Evolutionary conservation across 176 grass and related monocot genomes (phyloP).

Genomic region (Melocanna baccifera): DNA sequence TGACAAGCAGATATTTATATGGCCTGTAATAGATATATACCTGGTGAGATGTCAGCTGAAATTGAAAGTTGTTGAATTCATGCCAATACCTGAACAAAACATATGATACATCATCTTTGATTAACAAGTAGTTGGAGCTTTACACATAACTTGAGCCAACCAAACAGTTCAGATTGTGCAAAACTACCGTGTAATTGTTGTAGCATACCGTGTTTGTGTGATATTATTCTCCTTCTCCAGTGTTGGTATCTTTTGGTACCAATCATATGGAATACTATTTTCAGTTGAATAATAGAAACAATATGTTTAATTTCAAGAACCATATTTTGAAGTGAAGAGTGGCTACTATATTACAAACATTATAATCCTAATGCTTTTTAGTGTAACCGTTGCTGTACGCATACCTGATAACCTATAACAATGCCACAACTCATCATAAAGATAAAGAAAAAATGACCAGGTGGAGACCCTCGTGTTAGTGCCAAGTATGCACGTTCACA

Average conservation of each 20-base stretch:
- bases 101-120: slow-evolving; percentile 21
- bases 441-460: neutral
- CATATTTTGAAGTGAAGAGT: neutral
- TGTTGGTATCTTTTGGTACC: neutral
- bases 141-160: neutral
- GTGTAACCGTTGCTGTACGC: neutral
- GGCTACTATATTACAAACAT: neutral
- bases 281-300: slow-evolving; percentile 17
- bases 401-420: slow-evolving; percentile 2
- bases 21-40: slow-evolving; percentile 43
- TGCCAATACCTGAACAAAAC: slow-evolving; percentile 85
- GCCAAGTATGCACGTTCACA: neutral
- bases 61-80: slow-evolving; percentile 98
- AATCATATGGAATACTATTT: slow-evolving; percentile 7
- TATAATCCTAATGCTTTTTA: neutral
- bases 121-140: slow-evolving; percentile 1
- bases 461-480: neutral
- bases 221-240: neutral
- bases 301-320: neutral
- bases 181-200: neutral
- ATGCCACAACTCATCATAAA: neutral
- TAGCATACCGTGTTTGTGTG: slow-evolving; percentile 7
- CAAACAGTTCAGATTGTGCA: neutral
- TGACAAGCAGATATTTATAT: neutral
- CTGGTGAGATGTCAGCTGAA: slow-evolving; percentile 95